phyloP scores from a whole-genome alignment of 148 eudicot species.

The Rheum nobile region DNA sequence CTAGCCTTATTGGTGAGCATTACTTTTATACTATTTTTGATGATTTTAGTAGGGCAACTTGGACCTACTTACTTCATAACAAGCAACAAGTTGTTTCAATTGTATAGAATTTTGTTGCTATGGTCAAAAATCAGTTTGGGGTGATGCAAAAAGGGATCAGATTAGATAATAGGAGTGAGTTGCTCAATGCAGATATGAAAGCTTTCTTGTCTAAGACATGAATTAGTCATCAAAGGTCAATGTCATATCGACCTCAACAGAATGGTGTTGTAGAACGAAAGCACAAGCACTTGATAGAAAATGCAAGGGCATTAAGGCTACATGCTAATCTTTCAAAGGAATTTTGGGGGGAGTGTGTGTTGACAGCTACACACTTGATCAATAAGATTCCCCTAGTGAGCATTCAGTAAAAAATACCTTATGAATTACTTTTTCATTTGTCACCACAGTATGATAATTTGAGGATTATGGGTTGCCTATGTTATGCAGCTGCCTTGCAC shows the following conservation, averaged over 20 bases:
- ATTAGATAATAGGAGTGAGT: background rate
- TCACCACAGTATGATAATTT: background rate
- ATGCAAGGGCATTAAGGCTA: background rate
- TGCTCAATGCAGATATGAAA: background rate
- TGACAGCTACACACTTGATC: background rate
- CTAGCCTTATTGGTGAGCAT: background rate
- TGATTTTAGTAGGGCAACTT: background rate
- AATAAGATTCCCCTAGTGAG: background rate
- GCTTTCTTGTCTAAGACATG: background rate
- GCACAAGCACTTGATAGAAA: background rate
- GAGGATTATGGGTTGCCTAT: background rate
- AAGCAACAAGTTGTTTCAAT: background rate
- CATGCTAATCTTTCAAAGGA: background rate
- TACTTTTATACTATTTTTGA: background rate
- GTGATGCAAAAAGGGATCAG: background rate
- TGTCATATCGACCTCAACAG: background rate
- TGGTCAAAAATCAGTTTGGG: background rate
- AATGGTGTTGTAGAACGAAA: background rate
- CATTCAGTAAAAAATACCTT: background rate
- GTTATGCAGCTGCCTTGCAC: background rate
- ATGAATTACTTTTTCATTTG: background rate
- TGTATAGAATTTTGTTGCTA: background rate
- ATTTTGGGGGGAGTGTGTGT: background rate
- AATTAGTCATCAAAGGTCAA: background rate
- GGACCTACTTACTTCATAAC: background rate